These are phyloP conservation scores for Rhazya stricta DNA, from an alignment of 257 asterid species.

Conservation along the genomic window DNA sequence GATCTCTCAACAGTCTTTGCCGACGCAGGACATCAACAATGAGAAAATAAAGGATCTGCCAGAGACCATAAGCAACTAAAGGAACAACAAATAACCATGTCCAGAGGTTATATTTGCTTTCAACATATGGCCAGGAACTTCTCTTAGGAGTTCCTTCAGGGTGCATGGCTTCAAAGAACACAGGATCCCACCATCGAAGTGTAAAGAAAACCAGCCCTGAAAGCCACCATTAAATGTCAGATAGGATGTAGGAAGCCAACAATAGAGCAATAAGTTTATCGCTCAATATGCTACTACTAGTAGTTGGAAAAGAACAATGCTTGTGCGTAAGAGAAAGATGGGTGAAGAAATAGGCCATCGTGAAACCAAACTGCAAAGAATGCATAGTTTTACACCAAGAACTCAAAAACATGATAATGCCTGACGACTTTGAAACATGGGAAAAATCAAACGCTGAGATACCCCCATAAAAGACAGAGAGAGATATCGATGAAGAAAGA, in stretches of 20 bases:
- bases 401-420: neutral
- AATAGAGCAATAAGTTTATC: neutral
- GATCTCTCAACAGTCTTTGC: conserved; percentile 77
- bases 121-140: conserved; percentile 80
- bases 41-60: conserved; percentile 93
- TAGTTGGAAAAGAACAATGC: neutral
- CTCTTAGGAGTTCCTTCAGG: conserved; percentile 66
- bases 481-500: no score
- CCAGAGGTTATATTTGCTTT: conserved; percentile 77
- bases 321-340: neutral
- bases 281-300: neutral
- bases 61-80: conserved; percentile 58
- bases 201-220: conserved; percentile 95
- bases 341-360: neutral
- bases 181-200: conserved; percentile 98
- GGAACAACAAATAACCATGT: conserved; percentile 94
- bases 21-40: conserved; percentile 86
- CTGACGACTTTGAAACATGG: neutral
- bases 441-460: neutral
- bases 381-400: neutral
- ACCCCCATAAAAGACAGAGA: no score
- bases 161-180: conserved; percentile 76
- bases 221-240: conserved; percentile 18
- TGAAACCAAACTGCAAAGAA: neutral
- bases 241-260: neutral